Percentiles rank a stretch among this genome's conserved stretches.
Evolutionary conservation across 768 basidiomycete genomes (phyloP).

Genomic region (Lactifluus echinatus): DNA sequence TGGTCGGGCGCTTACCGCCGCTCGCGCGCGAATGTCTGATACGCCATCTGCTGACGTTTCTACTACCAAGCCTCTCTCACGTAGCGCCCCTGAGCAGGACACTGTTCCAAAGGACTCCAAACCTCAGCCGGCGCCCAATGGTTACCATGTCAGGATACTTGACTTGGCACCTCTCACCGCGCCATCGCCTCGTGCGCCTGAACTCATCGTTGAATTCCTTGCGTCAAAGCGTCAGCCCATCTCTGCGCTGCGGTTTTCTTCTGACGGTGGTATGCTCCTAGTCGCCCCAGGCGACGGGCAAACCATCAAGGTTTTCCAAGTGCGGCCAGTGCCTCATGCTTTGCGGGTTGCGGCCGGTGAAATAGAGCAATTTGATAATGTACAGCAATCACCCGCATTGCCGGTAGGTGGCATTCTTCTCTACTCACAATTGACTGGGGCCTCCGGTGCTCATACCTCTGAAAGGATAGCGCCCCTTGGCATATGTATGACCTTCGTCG

Average conservation of each 20-base stretch:
- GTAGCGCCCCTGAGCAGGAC: slow-evolving; percentile 27
- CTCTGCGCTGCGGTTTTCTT: slow-evolving; percentile 40
- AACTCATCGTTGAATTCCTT: slow-evolving; percentile 39
- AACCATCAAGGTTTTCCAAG: slow-evolving; percentile 40
- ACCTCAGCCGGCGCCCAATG: not conserved
- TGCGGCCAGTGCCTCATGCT: slow-evolving; percentile 26
- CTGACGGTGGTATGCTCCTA: slow-evolving; percentile 44
- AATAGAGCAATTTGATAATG: not conserved
- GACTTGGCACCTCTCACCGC: slow-evolving; percentile 38
- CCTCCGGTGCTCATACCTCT: not conserved
- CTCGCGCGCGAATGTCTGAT: slow-evolving; percentile 20
- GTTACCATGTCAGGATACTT: slow-evolving; percentile 44
- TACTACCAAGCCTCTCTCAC: slow-evolving; percentile 30
- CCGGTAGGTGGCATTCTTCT: not conserved
- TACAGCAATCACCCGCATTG: not conserved
- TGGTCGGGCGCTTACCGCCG: slow-evolving; percentile 49
- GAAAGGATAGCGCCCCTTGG: slow-evolving; percentile 29
- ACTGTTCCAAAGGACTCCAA: not conserved
- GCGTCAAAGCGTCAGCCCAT: slow-evolving; percentile 41
- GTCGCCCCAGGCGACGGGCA: slow-evolving; percentile 50
- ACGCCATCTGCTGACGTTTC: not conserved
- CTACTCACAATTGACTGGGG: not conserved
- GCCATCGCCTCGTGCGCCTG: slow-evolving; percentile 23
- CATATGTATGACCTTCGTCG: slow-evolving; percentile 62
- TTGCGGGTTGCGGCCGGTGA: slow-evolving; percentile 11